Evolutionary conservation across 2,329 filamentous ascomycete genomes (phyloP).

Genomic region (Emmonsiellopsis sp.): DNA sequence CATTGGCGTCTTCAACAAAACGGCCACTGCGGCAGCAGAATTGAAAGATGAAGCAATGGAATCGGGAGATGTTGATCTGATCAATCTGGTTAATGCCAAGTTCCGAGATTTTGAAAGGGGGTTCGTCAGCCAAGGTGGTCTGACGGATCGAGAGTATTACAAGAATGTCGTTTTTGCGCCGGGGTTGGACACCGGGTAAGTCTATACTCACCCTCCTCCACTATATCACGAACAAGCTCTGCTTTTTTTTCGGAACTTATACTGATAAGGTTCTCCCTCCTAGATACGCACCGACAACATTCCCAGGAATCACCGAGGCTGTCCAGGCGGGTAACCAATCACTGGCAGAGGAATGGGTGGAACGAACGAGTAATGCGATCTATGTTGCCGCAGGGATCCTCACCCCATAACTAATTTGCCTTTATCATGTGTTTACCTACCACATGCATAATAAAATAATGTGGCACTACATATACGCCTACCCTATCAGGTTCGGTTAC

Average conservation of each 20-base stretch:
- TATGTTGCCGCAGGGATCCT: constrained; percentile 16
- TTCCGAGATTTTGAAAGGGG: constrained; percentile 38
- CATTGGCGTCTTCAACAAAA: constrained; percentile 27
- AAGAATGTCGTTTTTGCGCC: constrained; percentile 41
- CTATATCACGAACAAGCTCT: no score
- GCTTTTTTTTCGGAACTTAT: no score
- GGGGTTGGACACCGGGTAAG: constrained; percentile 29
- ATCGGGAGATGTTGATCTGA: constrained; percentile 8
- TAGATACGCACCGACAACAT: constrained; percentile 18
- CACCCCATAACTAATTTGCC: constrained; percentile 2
- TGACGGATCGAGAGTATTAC: constrained; percentile 38
- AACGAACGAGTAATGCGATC: constrained; percentile 15
- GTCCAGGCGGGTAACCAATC: constrained; percentile 17
- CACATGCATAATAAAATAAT: background rate
- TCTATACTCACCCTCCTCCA: background rate
- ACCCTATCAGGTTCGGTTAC: no score
- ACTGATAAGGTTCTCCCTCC: background rate
- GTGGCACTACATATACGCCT: no score
- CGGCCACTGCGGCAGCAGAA: constrained; percentile 13
- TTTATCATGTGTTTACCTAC: background rate
- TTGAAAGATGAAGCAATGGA: constrained; percentile 2
- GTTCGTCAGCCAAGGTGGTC: constrained; percentile 38
- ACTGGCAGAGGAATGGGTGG: constrained; percentile 16
- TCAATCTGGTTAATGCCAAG: constrained; percentile 34
- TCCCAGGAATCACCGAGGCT: constrained; percentile 18